Conservation (phyloP, 495 filamentous ascomycete genomes). For the Chaetomium fimeti region DNA sequence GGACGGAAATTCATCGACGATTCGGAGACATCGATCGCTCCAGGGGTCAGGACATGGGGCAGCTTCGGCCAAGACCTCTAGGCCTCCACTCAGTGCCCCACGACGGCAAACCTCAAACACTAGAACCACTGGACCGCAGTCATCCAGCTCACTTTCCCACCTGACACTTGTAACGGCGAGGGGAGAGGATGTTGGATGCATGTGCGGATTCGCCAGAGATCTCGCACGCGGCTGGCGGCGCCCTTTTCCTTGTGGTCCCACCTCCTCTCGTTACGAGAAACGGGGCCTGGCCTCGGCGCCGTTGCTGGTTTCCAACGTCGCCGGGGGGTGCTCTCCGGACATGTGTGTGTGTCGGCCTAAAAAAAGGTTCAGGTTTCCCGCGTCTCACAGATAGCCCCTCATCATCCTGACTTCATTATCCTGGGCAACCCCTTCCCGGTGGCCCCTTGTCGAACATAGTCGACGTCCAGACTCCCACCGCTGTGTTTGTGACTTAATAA, state of each 20-base stretch:
- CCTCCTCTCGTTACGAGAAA: conserved; percentile 27
- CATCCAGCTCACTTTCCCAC: conserved; percentile 12
- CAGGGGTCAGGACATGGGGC: neutral
- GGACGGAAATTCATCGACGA: neutral
- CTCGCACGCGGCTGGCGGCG: conserved; percentile 26
- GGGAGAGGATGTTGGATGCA: conserved; percentile 25
- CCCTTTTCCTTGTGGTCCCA: conserved; percentile 19
- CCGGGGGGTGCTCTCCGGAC: conserved; percentile 3
- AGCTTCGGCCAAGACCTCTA: conserved; percentile 27
- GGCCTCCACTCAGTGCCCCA: conserved; percentile 35
- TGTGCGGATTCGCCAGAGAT: conserved; percentile 34
- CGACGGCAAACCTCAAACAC: conserved; percentile 39
- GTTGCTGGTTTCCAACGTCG: conserved; percentile 12
- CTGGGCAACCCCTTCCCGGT: conserved; percentile 10
- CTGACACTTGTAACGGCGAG: conserved; percentile 29
- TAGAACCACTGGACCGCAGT: conserved; percentile 33
- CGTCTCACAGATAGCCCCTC: conserved; percentile 31
- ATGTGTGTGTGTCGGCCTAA: conserved; percentile 16
- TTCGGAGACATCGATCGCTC: neutral
- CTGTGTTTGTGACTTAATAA: conserved; percentile 14
- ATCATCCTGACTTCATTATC: conserved; percentile 18
- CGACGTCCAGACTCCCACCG: neutral
- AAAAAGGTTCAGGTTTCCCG: conserved; percentile 28
- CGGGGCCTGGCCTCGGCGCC: neutral
- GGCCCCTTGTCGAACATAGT: conserved; percentile 9